phyloP scores from a whole-genome alignment of 2,329 filamentous ascomycete genomes.

The Scytalidium lignicola region DNA sequence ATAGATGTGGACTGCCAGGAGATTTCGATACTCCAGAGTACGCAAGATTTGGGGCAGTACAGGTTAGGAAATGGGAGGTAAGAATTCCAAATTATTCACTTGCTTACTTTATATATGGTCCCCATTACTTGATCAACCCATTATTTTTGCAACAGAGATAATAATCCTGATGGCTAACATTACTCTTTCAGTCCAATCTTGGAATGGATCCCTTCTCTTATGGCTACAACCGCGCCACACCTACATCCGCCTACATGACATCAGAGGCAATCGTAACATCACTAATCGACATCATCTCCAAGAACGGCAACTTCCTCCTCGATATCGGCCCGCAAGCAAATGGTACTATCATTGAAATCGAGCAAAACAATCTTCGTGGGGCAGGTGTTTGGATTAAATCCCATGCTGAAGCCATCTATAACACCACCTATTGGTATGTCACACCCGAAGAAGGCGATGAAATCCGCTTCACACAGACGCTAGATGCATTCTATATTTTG shows the following conservation, averaged over 20 bases:
- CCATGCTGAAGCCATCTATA: conserved; percentile 50
- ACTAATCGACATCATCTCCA: conserved; percentile 46
- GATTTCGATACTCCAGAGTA: conserved; percentile 60
- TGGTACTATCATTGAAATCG: conserved; percentile 45
- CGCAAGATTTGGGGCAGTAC: conserved; percentile 39
- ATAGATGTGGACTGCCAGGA: conserved; percentile 47
- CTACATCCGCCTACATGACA: conserved; percentile 43
- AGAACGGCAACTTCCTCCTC: conserved; percentile 51
- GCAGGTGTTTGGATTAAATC: conserved; percentile 49
- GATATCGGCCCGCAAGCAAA: conserved; percentile 50
- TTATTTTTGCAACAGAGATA: no score
- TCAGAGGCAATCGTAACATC: conserved; percentile 39
- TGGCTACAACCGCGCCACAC: conserved; percentile 52
- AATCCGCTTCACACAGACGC: conserved; percentile 8
- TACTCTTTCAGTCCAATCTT: conserved; percentile 38
- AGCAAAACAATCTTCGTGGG: conserved; percentile 39
- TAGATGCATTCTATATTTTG: conserved; percentile 8
- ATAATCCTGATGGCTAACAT: no score
- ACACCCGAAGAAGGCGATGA: conserved; percentile 18
- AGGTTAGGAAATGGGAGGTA: conserved; percentile 50
- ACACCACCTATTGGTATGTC: conserved; percentile 43
- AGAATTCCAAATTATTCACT: no score
- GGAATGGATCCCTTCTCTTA: conserved; percentile 57
- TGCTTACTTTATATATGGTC: no score
- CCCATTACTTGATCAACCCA: no score